These are phyloP conservation scores for Baorangia bicolor DNA, from an alignment of 768 basidiomycete species.

Conservation along the genomic window DNA sequence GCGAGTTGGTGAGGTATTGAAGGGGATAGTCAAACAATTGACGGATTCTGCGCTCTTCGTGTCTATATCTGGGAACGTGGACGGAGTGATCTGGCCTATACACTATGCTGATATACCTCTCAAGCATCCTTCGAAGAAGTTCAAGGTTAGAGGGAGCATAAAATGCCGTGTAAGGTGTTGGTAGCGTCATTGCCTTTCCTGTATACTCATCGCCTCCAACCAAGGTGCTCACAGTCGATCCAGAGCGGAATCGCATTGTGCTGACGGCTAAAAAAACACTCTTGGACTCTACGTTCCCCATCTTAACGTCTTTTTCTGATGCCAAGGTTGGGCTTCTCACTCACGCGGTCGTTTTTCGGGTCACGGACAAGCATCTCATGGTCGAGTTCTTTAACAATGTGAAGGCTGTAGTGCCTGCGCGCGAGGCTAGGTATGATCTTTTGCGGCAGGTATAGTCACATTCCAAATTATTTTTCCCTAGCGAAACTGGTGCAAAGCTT, in stretches of 20 bases:
- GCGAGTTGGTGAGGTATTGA: conserved; percentile 81
- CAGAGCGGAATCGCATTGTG: conserved; percentile 74
- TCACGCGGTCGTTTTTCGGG: conserved; percentile 80
- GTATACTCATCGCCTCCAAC: conserved; percentile 28
- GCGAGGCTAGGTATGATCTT: conserved; percentile 71
- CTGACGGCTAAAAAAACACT: conserved; percentile 92
- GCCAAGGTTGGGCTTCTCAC: conserved; percentile 68
- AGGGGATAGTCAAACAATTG: conserved; percentile 84
- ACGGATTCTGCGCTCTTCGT: conserved; percentile 82
- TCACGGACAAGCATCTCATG: conserved; percentile 75
- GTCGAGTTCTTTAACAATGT: conserved; percentile 92
- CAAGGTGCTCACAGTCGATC: conserved; percentile 81
- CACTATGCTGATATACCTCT: conserved; percentile 95
- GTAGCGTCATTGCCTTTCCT: not conserved
- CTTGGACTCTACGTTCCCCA: conserved; percentile 73
- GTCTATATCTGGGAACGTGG: conserved; percentile 80
- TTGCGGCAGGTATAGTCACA: not conserved
- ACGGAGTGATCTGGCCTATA: conserved; percentile 91
- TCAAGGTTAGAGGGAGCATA: conserved; percentile 77
- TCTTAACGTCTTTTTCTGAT: conserved; percentile 65
- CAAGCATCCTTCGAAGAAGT: conserved; percentile 89
- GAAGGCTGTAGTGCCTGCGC: conserved; percentile 75
- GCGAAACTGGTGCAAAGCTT: conserved; percentile 64
- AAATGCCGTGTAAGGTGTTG: conserved; percentile 73
- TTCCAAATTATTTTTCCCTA: conserved; percentile 29